A percentile compares a stretch with the other conserved stretches of the same genome.
Evolutionary conservation across 306 rosid genomes (phyloP).

Genomic region (Cucurbita pepo): DNA sequence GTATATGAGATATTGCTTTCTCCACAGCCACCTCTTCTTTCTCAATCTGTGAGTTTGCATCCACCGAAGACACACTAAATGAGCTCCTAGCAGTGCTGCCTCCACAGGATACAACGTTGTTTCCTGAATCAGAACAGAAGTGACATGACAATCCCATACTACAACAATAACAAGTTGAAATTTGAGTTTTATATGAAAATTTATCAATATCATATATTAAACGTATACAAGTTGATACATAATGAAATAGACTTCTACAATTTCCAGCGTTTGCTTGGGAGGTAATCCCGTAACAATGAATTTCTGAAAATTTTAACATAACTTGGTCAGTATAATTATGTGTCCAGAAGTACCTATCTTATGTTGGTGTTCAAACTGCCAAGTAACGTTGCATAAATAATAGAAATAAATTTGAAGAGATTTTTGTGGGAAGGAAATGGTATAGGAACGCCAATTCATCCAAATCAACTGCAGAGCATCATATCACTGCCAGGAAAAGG

Average conservation of each 20-base stretch:
- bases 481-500: background rate
- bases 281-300: background rate
- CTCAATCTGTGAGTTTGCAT: conserved; percentile 18
- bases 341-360: no score
- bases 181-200: background rate
- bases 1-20: conserved; percentile 41
- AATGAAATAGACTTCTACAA: no score
- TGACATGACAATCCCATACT: background rate
- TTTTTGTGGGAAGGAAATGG: background rate
- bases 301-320: background rate
- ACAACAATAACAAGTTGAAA: background rate
- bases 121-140: conserved; percentile 24
- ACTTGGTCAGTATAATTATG: background rate
- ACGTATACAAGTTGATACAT: background rate
- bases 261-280: no score
- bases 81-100: conserved; percentile 10
- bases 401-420: background rate
- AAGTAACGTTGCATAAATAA: background rate
- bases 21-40: no score
- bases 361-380: background rate
- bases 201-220: background rate
- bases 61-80: conserved; percentile 12
- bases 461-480: background rate
- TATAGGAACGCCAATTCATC: background rate
- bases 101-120: conserved; percentile 26